Conservation (phyloP, 208 protist species). For the Trypanosoma vivax region DNA sequence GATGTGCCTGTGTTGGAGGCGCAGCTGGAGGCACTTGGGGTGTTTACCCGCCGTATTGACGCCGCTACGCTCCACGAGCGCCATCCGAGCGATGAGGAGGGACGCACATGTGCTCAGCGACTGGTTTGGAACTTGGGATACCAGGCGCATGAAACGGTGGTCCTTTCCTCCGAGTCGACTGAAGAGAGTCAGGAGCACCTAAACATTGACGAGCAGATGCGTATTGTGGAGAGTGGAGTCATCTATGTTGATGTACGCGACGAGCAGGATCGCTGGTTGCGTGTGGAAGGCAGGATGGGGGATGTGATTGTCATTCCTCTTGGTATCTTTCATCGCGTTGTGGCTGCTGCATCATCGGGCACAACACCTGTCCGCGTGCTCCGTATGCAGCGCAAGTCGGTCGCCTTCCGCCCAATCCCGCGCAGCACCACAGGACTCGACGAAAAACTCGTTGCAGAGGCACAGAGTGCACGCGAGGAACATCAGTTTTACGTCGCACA, state of each 20-base stretch:
- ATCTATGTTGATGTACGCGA: constrained; percentile 19
- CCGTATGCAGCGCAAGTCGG: not conserved
- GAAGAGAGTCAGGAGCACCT: constrained; percentile 17
- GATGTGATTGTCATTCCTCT: constrained; percentile 12
- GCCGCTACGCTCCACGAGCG: constrained; percentile 9
- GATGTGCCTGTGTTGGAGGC: not conserved
- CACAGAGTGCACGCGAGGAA: constrained; percentile 2
- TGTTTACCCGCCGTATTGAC: constrained; percentile 13
- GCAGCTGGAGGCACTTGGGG: constrained; percentile 10
- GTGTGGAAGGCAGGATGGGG: constrained; percentile 9
- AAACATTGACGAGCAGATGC: constrained; percentile 23
- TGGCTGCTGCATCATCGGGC: not conserved
- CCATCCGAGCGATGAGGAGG: constrained; percentile 12
- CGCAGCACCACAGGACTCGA: not conserved
- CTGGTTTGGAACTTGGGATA: constrained; percentile 20
- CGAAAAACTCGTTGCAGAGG: not conserved
- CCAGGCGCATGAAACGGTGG: constrained; percentile 4
- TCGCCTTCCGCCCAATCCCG: constrained; percentile 3
- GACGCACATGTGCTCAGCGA: constrained; percentile 9
- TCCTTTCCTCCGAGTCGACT: not conserved
- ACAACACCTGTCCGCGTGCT: constrained; percentile 1
- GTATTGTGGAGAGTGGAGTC: constrained; percentile 15
- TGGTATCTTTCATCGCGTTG: constrained; percentile 19
- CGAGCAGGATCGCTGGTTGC: constrained; percentile 16
- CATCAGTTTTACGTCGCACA: constrained; percentile 8